A percentile compares a stretch with the other conserved stretches of the same genome.
phyloP scores from a whole-genome alignment of 345 rosid genomes.

The Populus nigra region DNA sequence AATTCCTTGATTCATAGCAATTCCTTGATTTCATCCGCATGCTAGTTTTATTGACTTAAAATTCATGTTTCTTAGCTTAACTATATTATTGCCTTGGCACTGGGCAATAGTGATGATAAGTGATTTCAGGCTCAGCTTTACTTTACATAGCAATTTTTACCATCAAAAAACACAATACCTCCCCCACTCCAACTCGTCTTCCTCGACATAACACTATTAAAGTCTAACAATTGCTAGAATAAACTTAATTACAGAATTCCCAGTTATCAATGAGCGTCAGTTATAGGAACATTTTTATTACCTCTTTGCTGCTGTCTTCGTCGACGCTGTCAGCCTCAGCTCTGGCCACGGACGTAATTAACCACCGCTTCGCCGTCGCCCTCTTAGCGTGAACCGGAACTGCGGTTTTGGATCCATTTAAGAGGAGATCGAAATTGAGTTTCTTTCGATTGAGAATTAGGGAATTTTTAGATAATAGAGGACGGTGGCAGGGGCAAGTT shows the following conservation, averaged over 20 bases:
- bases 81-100: too few species aligned
- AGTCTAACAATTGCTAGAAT: not conserved
- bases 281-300: slow-evolving; percentile 3
- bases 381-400: slow-evolving; percentile 22
- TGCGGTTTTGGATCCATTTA: slow-evolving; percentile 26
- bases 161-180: too few species aligned
- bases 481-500: slow-evolving; percentile 47
- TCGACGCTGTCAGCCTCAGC: slow-evolving; percentile 48
- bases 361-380: slow-evolving; percentile 32
- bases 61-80: too few species aligned
- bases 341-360: slow-evolving; percentile 45
- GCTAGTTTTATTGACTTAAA: too few species aligned
- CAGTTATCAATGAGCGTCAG: not conserved
- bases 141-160: too few species aligned
- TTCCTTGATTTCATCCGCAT: too few species aligned
- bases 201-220: too few species aligned
- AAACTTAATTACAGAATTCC: not conserved
- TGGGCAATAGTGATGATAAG: too few species aligned
- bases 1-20: too few species aligned
- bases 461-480: slow-evolving; percentile 33
- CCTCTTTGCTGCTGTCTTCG: slow-evolving; percentile 44
- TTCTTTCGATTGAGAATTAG: slow-evolving; percentile 32
- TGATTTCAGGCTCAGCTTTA: too few species aligned
- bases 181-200: too few species aligned
- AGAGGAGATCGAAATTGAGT: slow-evolving; percentile 27